phyloP scores from a whole-genome alignment of 2,329 filamentous ascomycete species.

The Ophiosphaerella herpotricha region DNA sequence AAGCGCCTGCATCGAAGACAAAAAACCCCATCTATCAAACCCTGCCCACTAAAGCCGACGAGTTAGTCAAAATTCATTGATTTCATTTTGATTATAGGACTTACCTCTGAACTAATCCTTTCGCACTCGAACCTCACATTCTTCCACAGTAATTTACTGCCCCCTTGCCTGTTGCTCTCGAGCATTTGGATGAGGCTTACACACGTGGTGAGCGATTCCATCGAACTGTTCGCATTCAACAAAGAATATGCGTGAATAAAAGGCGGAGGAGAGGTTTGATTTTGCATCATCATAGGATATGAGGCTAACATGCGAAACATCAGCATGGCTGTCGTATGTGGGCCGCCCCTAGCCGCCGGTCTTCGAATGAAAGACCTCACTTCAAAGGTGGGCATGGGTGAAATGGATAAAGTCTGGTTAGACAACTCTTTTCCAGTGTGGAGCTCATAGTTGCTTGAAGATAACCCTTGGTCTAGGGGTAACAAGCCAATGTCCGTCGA shows the following conservation, averaged over 20 bases:
- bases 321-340: slow-evolving; percentile 43
- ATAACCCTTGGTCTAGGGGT: too few species aligned
- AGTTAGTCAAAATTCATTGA: not conserved
- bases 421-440: too few species aligned
- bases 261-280: slow-evolving; percentile 46
- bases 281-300: slow-evolving; percentile 49
- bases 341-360: slow-evolving; percentile 26
- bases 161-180: slow-evolving; percentile 35
- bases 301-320: slow-evolving; percentile 51
- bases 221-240: slow-evolving; percentile 28
- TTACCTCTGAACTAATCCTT: slow-evolving; percentile 43
- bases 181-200: slow-evolving; percentile 51
- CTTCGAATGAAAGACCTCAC: slow-evolving; percentile 34
- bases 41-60: slow-evolving; percentile 24
- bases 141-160: slow-evolving; percentile 52
- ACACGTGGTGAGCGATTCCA: slow-evolving; percentile 50
- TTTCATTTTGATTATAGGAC: slow-evolving; percentile 8
- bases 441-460: too few species aligned
- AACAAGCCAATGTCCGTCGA: too few species aligned
- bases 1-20: slow-evolving; percentile 52
- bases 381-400: slow-evolving; percentile 18
- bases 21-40: slow-evolving; percentile 46
- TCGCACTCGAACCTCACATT: slow-evolving; percentile 53
- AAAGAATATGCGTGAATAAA: slow-evolving; percentile 48
- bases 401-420: slow-evolving; percentile 18